Evolutionary conservation across 2,329 filamentous ascomycete species (phyloP).

Genomic region (Ilyonectria sp.): DNA sequence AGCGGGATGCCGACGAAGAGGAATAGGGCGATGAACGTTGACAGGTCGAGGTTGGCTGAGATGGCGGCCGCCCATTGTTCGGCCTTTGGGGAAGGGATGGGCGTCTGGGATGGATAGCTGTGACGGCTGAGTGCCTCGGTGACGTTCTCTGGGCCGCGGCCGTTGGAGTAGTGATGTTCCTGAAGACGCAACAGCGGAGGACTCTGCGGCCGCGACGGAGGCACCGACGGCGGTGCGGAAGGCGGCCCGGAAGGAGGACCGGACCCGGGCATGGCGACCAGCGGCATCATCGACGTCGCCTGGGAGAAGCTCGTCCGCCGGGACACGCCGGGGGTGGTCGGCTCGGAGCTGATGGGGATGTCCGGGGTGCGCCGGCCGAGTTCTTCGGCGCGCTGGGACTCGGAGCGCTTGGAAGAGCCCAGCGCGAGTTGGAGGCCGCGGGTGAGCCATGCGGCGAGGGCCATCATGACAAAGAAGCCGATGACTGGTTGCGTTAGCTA

Average conservation of each 20-base stretch:
- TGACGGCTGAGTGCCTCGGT: conserved; percentile 40
- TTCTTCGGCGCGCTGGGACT: conserved; percentile 67
- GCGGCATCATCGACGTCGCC: conserved; percentile 42
- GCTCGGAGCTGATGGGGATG: conserved; percentile 59
- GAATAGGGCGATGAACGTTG: conserved; percentile 62
- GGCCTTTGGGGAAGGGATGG: conserved; percentile 60
- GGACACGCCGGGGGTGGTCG: conserved; percentile 47
- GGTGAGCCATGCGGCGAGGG: conserved; percentile 68
- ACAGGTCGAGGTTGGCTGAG: conserved; percentile 61
- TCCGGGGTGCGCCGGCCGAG: conserved; percentile 53
- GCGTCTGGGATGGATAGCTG: conserved; percentile 55
- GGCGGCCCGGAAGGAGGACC: conserved; percentile 40
- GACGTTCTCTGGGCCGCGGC: conserved; percentile 33
- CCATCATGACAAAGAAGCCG: conserved; percentile 68
- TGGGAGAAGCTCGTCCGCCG: conserved; percentile 46
- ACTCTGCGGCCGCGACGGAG: conserved; percentile 45
- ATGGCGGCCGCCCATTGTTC: conserved; percentile 66
- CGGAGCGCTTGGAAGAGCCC: conserved; percentile 67
- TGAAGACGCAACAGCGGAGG: conserved; percentile 49
- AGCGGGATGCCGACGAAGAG: conserved; percentile 68
- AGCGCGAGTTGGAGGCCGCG: conserved; percentile 66
- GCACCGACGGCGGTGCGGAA: conserved; percentile 34
- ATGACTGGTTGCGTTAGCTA: conserved; percentile 58
- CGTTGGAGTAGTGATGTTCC: conserved; percentile 46
- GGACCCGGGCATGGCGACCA: conserved; percentile 34